These are phyloP conservation scores for Alopecurus myosuroides DNA, from an alignment of 176 grass and related monocot species.

Conservation along the genomic window DNA sequence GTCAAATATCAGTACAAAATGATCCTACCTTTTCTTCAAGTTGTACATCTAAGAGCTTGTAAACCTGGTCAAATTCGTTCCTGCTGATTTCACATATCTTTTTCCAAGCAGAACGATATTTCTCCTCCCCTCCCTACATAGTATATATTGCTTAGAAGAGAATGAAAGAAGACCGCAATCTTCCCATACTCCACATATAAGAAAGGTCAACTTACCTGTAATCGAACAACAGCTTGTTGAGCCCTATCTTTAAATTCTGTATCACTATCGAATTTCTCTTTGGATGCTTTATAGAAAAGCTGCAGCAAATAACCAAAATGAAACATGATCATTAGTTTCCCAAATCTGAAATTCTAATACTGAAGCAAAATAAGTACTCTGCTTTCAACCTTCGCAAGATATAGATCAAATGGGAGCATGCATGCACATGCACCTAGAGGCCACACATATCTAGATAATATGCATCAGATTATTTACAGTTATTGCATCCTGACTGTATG, in stretches of 20 bases:
- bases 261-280: constrained; percentile 80
- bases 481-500: background rate
- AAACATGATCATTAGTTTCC: background rate
- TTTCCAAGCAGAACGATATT: constrained; percentile 82
- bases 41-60: constrained; percentile 63
- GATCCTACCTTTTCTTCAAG: constrained; percentile 82
- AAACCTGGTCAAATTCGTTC: constrained; percentile 81
- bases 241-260: constrained; percentile 75
- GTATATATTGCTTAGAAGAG: constrained; percentile 27
- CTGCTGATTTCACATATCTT: constrained; percentile 96
- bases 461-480: too few relatives aligned
- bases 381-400: background rate
- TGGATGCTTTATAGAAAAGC: constrained; percentile 95
- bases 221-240: constrained; percentile 77
- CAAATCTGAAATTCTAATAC: background rate
- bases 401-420: background rate
- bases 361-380: background rate
- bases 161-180: background rate
- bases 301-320: constrained; percentile 32
- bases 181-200: constrained; percentile 15
- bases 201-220: constrained; percentile 53
- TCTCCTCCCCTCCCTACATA: constrained; percentile 70
- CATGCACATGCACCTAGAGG: background rate
- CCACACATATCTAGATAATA: too few relatives aligned
- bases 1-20: background rate